Evolutionary conservation across 805 yeast genomes (phyloP), one percentile per base, ranked within the genome.

Genomic region (Zygotorulaspora chibaensis): DNA sequence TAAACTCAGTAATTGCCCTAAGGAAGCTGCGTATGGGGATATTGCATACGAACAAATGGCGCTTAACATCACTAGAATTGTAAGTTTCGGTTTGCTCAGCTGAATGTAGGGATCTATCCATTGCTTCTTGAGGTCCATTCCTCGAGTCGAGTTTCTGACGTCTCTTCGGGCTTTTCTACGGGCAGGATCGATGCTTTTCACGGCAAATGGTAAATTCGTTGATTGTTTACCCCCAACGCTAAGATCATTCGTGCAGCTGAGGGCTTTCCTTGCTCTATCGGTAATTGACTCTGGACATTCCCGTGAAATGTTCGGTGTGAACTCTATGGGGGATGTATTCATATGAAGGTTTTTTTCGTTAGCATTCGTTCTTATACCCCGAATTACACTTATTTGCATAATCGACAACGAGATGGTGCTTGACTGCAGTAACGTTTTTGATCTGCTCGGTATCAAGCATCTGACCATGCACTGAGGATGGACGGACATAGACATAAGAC

Each of bases 1-100:
- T 27, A 93, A 71, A 54, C 81, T 80, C 27, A 86, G 57, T 40
- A 93, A 74, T 51, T 87, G 83, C 6, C 79, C 70, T 2, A 91
- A 64, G 0, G 93, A 79, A 0, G 89, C 87, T 9, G 90, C 79
- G 53, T 76, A 75, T 1, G 99, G 98, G 0, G 96, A 87, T 26
- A 93, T 69, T 0, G 97, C 97, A 62, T 91, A 93, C 0, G 97
- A 84, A 51, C 97, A 88, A 57, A 93, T 88, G 0, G 96, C 84
- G 43, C 96, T 86, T 16, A 93, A 71, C 65, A 91, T 95, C 11
- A 93, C 96, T 33, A 93, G 69, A 6, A 89, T 79, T 0, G 97
- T 87, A 44, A 93, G 74, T 46, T 88, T 76, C 12, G 99, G 99
- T 65, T 93, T 93, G 3, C 96, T 79, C n/a, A 93, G 74, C 49